Conservation (phyloP, 441 rosid species). For the Adansonia rubrostipa region DNA sequence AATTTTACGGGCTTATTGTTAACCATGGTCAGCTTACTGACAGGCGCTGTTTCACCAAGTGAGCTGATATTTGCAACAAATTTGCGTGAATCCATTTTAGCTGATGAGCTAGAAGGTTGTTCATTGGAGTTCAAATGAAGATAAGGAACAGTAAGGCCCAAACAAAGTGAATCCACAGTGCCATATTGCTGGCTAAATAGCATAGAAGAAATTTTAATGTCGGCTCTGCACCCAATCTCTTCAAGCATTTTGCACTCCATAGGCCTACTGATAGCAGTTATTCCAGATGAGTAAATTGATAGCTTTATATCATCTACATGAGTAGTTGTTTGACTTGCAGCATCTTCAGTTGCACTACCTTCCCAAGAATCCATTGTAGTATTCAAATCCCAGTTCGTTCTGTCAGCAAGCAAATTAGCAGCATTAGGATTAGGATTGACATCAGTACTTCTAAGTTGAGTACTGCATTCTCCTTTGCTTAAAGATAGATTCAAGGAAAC, state of each 20-base stretch:
- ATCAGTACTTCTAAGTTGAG: constrained; percentile 32
- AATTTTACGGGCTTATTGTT: constrained; percentile 52
- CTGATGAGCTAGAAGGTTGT: constrained; percentile 41
- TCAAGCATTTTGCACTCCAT: constrained; percentile 34
- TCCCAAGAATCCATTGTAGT: constrained; percentile 89
- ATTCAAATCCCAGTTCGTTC: constrained; percentile 89
- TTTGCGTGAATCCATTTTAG: constrained; percentile 19
- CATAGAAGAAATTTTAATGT: constrained; percentile 27
- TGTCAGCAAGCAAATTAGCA: constrained; percentile 38
- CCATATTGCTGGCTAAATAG: constrained; percentile 35
- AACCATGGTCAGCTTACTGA: constrained; percentile 36
- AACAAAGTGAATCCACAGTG: constrained; percentile 55
- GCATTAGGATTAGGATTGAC: constrained; percentile 17
- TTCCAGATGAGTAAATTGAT: constrained; percentile 29
- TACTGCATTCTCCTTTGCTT: constrained; percentile 45
- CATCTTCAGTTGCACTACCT: constrained; percentile 42
- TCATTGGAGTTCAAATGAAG: constrained; percentile 33
- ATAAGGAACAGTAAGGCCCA: constrained; percentile 53
- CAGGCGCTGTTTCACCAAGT: constrained; percentile 18
- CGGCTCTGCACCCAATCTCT: constrained; percentile 32
- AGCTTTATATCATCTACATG: constrained; percentile 40
- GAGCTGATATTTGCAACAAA: constrained; percentile 27
- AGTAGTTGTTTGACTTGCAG: constrained; percentile 35
- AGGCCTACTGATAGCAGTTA: constrained; percentile 30
- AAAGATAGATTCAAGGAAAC: constrained; percentile 57